Conservation (phyloP, 148 eudicot species). For the Amaranthus cruentus region DNA sequence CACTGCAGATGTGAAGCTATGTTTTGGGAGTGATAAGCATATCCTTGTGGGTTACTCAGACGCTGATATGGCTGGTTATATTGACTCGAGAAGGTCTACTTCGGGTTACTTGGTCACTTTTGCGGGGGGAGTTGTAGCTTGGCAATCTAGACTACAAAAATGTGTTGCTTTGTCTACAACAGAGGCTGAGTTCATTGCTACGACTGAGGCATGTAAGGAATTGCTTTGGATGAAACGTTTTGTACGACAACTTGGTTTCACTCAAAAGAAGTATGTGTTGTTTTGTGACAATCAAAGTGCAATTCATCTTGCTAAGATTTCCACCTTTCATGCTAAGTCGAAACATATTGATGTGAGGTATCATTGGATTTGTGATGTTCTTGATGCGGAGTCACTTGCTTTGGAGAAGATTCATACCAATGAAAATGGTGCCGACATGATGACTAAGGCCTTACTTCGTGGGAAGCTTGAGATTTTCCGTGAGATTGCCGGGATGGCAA, state of each 20-base stretch:
- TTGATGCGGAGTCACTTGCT: background rate
- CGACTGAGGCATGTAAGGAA: too few relatives aligned
- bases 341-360: background rate
- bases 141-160: background rate
- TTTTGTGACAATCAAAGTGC: background rate
- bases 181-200: too few relatives aligned
- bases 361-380: background rate
- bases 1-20: background rate
- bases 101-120: slow-evolving; percentile 2
- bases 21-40: background rate
- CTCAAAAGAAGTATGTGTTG: background rate
- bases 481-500: too few relatives aligned
- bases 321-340: background rate
- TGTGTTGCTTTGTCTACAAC: background rate
- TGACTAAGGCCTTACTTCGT: too few relatives aligned
- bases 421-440: too few relatives aligned
- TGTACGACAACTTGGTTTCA: background rate
- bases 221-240: background rate
- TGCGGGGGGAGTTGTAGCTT: background rate
- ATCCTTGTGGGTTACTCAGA: background rate
- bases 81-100: slow-evolving; percentile 1
- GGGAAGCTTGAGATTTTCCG: too few relatives aligned
- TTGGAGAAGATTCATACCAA: too few relatives aligned
- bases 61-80: background rate
- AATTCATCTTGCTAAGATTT: background rate